Evolutionary conservation across 2,329 filamentous ascomycete species (phyloP).

Genomic region (Diaporthe citri): DNA sequence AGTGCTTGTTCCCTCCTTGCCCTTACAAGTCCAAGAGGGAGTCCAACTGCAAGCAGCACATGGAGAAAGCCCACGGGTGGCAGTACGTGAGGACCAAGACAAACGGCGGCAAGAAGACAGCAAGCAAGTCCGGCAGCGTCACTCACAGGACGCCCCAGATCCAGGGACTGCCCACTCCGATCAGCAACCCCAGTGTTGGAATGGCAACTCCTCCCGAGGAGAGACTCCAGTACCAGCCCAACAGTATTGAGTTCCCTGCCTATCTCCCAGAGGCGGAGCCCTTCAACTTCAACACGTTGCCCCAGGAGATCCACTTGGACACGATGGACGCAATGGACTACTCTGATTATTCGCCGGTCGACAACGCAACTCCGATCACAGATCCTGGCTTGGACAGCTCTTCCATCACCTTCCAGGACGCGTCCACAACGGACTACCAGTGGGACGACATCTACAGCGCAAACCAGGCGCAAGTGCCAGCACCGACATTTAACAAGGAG

Average conservation of each 20-base stretch:
- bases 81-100: conserved; percentile 93
- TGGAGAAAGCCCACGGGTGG: conserved; percentile 97
- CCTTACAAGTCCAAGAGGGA: conserved; percentile 95
- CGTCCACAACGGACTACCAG: conserved; percentile 65
- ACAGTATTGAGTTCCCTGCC: conserved; percentile 60
- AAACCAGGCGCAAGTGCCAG: conserved; percentile 45
- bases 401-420: conserved; percentile 72
- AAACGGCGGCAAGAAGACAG: conserved; percentile 71
- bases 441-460: conserved; percentile 74
- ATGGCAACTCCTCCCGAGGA: conserved; percentile 71
- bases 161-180: conserved; percentile 73
- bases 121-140: conserved; percentile 60
- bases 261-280: conserved; percentile 60
- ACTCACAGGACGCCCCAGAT: conserved; percentile 69
- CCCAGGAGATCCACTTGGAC: conserved; percentile 57
- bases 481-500: conserved; percentile 64
- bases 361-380: conserved; percentile 62
- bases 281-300: conserved; percentile 57
- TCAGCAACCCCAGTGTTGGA: conserved; percentile 66
- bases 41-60: conserved; percentile 98
- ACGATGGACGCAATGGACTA: conserved; percentile 31
- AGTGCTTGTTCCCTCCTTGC: conserved; percentile 86
- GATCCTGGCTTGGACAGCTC: conserved; percentile 55
- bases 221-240: conserved; percentile 50
- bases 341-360: conserved; percentile 55